Evolutionary conservation across 495 filamentous ascomycete species (phyloP).

Genomic region (Talaromyces nanjingensis): DNA sequence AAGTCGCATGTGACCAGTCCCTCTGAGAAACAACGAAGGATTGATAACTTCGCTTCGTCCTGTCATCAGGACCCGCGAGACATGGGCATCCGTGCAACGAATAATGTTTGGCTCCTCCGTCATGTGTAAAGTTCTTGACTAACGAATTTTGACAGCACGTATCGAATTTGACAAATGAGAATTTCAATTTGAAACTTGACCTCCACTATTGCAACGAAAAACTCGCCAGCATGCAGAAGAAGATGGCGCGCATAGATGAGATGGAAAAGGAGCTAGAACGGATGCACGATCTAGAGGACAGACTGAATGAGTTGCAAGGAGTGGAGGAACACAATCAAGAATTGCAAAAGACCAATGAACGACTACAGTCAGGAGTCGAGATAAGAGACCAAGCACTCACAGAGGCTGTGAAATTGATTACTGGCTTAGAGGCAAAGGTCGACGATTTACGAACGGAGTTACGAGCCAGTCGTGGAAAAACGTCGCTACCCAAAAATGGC

Average conservation of each 20-base stretch:
- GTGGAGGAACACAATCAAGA: slow-evolving; percentile 43
- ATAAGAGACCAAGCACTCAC: slow-evolving; percentile 70
- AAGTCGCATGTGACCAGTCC: slow-evolving; percentile 25
- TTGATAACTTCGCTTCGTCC: slow-evolving; percentile 18
- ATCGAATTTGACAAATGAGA: slow-evolving; percentile 44
- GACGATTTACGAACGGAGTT: slow-evolving; percentile 48
- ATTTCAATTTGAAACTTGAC: slow-evolving; percentile 53
- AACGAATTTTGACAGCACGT: slow-evolving; percentile 27
- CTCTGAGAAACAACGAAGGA: slow-evolving; percentile 30
- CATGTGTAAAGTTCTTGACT: not conserved
- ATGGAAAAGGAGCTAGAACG: slow-evolving; percentile 60
- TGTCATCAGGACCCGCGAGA: slow-evolving; percentile 31
- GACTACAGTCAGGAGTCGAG: slow-evolving; percentile 61
- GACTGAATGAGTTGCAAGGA: slow-evolving; percentile 53
- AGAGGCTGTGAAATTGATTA: slow-evolving; percentile 78
- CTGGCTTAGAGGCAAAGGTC: slow-evolving; percentile 61
- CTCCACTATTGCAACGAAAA: slow-evolving; percentile 65
- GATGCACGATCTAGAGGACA: slow-evolving; percentile 56
- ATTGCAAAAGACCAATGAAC: slow-evolving; percentile 53
- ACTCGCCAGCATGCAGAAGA: slow-evolving; percentile 59
- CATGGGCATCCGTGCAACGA: slow-evolving; percentile 46
- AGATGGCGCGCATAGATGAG: slow-evolving; percentile 59
- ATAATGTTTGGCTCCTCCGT: slow-evolving; percentile 29
- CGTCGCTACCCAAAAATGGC: slow-evolving; percentile 18
- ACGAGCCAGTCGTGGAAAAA: slow-evolving; percentile 18